These are phyloP conservation scores for Solanum bukasovii DNA, from an alignment of 257 asterid species.

Conservation along the genomic window DNA sequence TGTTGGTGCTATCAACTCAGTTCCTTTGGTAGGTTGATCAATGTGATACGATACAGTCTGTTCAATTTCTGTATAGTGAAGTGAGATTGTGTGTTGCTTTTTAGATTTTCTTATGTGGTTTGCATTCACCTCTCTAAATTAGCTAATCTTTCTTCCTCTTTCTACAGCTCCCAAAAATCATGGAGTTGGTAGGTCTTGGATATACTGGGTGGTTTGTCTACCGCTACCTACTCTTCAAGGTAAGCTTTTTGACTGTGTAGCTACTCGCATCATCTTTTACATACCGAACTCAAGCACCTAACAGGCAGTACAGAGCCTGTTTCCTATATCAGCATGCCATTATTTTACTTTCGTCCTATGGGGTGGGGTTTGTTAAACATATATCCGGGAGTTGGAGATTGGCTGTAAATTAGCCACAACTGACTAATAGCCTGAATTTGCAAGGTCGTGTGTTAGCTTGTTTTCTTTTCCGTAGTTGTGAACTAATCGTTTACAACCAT, in stretches of 20 bases:
- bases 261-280: not conserved
- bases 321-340: not conserved
- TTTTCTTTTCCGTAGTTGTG: not conserved
- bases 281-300: not conserved
- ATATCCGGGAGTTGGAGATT: not conserved
- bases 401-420: not conserved
- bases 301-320: not conserved
- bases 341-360: not conserved
- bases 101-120: not conserved
- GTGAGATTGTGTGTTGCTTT: not conserved
- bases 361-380: not conserved
- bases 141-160: not conserved
- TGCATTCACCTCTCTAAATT: not conserved
- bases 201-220: constrained; percentile 98
- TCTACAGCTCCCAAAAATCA: constrained; percentile 81
- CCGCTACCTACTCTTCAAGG: constrained; percentile 99
- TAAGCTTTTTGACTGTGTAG: constrained; percentile 5
- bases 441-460: not conserved
- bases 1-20: constrained; percentile 78
- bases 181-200: constrained; percentile 97
- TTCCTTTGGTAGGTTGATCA: constrained; percentile 69
- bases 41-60: not conserved
- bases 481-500: not conserved
- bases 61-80: not conserved
- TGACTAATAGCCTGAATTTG: not conserved